Evolutionary conservation across 805 yeast species (phyloP), one percentile per base, ranked within the genome.

Genomic region (Clavispora santaluciae): DNA sequence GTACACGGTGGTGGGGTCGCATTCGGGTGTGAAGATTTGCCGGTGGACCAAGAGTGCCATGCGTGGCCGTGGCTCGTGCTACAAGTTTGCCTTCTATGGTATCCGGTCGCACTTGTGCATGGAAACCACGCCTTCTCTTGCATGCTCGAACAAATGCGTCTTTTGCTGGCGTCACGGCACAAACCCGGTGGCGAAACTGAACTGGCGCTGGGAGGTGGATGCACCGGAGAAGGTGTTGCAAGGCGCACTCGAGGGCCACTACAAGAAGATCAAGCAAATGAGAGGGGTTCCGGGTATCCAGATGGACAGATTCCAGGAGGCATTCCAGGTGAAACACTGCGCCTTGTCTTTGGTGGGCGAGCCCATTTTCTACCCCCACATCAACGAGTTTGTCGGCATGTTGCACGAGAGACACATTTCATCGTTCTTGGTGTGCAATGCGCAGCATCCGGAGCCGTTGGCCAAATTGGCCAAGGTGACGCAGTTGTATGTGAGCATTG

Each of bases 141-240:
- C 96, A 6, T 89, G 97, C 62, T 87, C 96, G 5, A 89, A 89
- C 59, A 89, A 89, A 60, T 89, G 97, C 73, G 96, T 90, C 4
- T 89, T 89, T 57, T 89, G 97, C 66, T 89, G 97, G 97, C 77
- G 97, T 60, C 97, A 89, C 62, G 97, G 97, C 36, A 89, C 96
- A 2, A 90, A 89, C 56, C 97, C 97, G 0, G 96, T 90, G 2
- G 96, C 96, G 13, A 89, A 95, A 22, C 83, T 83, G 45, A 69
- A 68, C 47, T 89, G 97, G 97, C 72, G 96, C 55, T 89, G 97
- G 97, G 91, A 88, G 55, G 86, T 88, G 11, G 96, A 89, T 61
- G 81, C 83, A 16, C 96, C 97, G 0, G 90, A 86, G 51, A 81
- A 71, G 45, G 86, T 89, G 38, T 59, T 89, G 41, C 78, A 85